Evolutionary conservation across 116 monocot species (phyloP), one percentile per base, ranked within the genome.

Genomic region (Cymodocea nodosa): DNA sequence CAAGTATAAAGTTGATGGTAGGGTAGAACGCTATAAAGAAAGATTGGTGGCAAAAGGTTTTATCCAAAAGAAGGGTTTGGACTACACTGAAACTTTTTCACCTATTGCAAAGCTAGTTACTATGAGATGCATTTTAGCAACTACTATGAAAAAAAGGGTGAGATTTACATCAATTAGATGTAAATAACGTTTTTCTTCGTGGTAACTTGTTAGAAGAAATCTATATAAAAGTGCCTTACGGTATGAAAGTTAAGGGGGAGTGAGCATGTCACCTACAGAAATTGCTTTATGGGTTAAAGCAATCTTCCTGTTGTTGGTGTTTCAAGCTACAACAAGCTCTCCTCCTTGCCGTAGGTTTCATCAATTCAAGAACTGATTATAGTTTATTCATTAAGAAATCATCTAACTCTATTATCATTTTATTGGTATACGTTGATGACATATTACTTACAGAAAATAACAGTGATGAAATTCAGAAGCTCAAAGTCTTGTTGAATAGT

Each of bases 31-130:
- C 2, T 66, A 52, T 6, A 66, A 66, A 20, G 66, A 23, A 2
- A 48, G 66, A 12, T 34, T 66, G 30, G 68, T 68, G 5, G 68
- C 54, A 30, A 68, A 68, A 40, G 68, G 56, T 0, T 68, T 56
- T 37, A 56, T 4, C 20, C 56, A 68, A 35, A 0, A 9, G 3
- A 56, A 68, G 37, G 68, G 55, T 2, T 8, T 68, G 1, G 68
- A 68, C 24, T 50, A 65, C 14, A 48, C 16, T 65, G 50, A 65
- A 4, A 65, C 65, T 16, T 65, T 34, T 51, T 6, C 65, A 1
- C 65, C 25, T 9, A 40, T 65, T 3, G 23, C 50, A 2, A 65
- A 51, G n/a, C 22, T 65, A 7, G 22, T 16, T 4, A 34, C 15
- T 0, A 13, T 63, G 2, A 40, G 63, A 2, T 15, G 15, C 1